Base-by-base conservation (phyloP, 2,329 filamentous ascomycete genomes). In the Neobulgaria alba region DNA sequence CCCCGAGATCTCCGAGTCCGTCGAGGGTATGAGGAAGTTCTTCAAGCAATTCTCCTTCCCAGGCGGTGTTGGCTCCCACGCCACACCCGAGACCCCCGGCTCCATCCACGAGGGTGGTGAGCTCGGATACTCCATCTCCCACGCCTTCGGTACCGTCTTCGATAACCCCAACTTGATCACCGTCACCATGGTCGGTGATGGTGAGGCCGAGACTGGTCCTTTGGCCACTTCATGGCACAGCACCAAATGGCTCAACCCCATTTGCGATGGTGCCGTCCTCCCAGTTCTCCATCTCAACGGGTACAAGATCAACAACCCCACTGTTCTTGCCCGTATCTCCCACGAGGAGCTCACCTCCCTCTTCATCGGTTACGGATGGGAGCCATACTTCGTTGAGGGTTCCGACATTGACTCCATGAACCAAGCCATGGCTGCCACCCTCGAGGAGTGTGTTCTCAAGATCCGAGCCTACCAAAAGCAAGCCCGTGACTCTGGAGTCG, bases 1-100 rank as follows among this genome's bases (percentile, higher is more conserved):
- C 52, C 82, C 82, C 2, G 75, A 84, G 43, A 85, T 82, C 65
- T 74, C 77, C 2, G 74, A 83, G 52, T 75, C 84, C 56, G 63
- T 71, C 29, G 73, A 80, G 43, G 84, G 84, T 18, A 66, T 89
- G 69, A 75, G 79, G 53, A 73, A 71, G 45, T 87, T 88, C 69
- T 87, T 88, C 74, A 87, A 86, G 65, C 76, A 82, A 50, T 89
- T 89, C 65, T 87, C 82, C 1, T 88, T 88, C 63, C 84, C 84
- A 0, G 83, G 84, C 14, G 84, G 84, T 40, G 80, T 87, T 53
- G 82, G 82, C 40, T 84, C 79, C 15, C 84, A 88, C 58, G 82
- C 82, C 41, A 88, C 82, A 1, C 83, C 83, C 1, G 83, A 89
- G 64, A 87, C 82, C 0, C 83, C 84, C 0, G 83, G 83, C 34